phyloP scores from a whole-genome alignment of 2,329 filamentous ascomycete genomes.

The Fusarium continuum region DNA sequence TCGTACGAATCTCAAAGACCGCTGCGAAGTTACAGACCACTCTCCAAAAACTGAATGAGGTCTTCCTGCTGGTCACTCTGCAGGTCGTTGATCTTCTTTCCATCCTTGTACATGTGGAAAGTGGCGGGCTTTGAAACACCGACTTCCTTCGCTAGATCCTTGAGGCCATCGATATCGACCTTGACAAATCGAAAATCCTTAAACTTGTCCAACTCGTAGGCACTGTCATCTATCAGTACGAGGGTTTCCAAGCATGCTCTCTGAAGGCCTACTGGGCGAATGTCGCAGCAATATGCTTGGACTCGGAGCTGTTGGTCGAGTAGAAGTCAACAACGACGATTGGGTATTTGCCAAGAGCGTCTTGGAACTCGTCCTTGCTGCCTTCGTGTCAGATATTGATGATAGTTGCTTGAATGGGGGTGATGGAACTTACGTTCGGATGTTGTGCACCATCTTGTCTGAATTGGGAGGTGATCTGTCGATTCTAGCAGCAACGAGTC shows the following conservation, averaged over 20 bases:
- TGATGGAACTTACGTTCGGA: constrained; percentile 9
- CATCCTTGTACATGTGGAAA: constrained; percentile 26
- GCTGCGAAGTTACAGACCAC: constrained; percentile 5
- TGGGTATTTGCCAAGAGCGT: constrained; percentile 14
- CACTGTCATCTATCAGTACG: background rate
- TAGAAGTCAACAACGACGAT: constrained; percentile 30
- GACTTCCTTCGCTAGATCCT: constrained; percentile 5
- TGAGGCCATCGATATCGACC: constrained; percentile 27
- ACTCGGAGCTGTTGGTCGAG: constrained; percentile 13
- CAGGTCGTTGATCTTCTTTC: constrained; percentile 18
- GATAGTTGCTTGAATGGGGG: background rate
- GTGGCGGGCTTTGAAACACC: constrained; percentile 9
- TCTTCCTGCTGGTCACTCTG: constrained; percentile 18
- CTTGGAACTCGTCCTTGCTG: constrained; percentile 30
- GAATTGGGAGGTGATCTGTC: background rate
- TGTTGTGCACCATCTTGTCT: constrained; percentile 34
- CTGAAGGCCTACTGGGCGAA: constrained; percentile 20
- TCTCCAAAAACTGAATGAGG: constrained; percentile 17
- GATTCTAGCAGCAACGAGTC: background rate
- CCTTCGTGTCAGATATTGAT: background rate
- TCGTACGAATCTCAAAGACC: background rate
- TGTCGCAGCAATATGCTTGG: constrained; percentile 20
- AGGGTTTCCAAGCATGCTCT: rapidly evolving
- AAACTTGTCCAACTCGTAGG: constrained; percentile 27
- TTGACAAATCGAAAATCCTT: constrained; percentile 32